Conservation (phyloP, 2,329 filamentous ascomycete genomes). For the Paraphaeosphaeria sporulosa region DNA sequence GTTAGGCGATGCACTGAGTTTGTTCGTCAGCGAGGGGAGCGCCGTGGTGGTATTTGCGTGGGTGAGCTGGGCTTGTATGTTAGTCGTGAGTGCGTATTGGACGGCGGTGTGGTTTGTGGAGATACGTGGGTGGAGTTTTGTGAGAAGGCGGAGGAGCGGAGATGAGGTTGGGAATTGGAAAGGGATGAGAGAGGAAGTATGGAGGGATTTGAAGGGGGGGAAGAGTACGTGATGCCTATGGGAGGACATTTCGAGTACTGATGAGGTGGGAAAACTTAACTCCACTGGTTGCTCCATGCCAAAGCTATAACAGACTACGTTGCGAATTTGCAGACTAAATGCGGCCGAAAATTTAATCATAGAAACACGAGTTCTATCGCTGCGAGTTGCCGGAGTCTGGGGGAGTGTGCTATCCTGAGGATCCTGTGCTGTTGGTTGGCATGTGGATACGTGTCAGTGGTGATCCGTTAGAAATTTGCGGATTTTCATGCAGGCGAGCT, state of each 20-base stretch:
- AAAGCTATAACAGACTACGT: not conserved
- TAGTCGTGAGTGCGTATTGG: constrained; percentile 29
- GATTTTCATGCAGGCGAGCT: not conserved
- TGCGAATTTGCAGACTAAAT: too few species aligned
- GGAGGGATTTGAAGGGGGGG: constrained; percentile 25
- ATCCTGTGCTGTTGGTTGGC: constrained; percentile 1
- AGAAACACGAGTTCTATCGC: too few species aligned
- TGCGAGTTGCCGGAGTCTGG: not conserved
- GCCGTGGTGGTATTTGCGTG: constrained; percentile 19
- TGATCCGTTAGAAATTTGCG: not conserved
- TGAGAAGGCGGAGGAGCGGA: too few species aligned
- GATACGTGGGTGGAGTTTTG: too few species aligned
- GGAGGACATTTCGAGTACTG: too few species aligned
- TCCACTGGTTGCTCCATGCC: not conserved
- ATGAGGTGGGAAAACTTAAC: not conserved
- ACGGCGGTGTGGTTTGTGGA: constrained; percentile 35
- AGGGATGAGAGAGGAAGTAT: constrained; percentile 22
- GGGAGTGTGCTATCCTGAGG: not conserved
- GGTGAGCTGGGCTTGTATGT: constrained; percentile 23
- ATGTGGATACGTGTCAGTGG: not conserved
- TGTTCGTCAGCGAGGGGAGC: not conserved
- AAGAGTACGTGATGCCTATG: constrained; percentile 1
- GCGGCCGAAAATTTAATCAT: too few species aligned
- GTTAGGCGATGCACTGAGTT: constrained; percentile 13
- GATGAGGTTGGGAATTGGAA: constrained; percentile 17